Conservation (phyloP, 148 eudicot species). For the Fagopyrum tataricum region DNA sequence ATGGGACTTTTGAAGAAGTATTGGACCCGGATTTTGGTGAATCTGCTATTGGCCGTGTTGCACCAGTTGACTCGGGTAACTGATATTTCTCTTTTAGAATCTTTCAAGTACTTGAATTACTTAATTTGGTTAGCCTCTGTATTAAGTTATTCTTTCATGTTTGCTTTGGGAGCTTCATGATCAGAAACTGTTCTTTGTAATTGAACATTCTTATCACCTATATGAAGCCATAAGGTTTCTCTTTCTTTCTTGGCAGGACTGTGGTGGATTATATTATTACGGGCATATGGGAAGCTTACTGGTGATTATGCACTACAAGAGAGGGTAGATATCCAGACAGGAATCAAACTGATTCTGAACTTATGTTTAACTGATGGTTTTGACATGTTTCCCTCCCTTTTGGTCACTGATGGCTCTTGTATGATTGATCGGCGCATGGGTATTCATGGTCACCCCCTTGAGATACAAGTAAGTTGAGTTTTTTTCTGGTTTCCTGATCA, state of each 20-base stretch:
- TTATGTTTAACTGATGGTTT: constrained; percentile 79
- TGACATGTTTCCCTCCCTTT: constrained; percentile 78
- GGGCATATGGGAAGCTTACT: constrained; percentile 74
- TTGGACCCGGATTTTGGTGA: constrained; percentile 48
- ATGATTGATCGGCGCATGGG: constrained; percentile 95
- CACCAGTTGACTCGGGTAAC: constrained; percentile 84
- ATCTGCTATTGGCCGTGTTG: constrained; percentile 85
- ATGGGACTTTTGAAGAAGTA: constrained; percentile 35
- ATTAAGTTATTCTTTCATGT: background rate
- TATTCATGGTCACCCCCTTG: constrained; percentile 83
- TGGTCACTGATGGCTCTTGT: constrained; percentile 88
- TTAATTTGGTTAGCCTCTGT: background rate
- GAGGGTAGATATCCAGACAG: constrained; percentile 80
- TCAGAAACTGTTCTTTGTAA: background rate
- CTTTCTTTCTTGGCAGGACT: constrained; percentile 38
- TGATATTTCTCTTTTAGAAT: background rate
- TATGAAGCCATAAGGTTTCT: background rate
- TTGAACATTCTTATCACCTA: background rate
- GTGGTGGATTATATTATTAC: constrained; percentile 80
- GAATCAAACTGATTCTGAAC: constrained; percentile 71
- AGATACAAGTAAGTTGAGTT: constrained; percentile 50
- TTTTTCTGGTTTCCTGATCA: background rate
- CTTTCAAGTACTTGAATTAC: background rate
- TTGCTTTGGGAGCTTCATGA: background rate
- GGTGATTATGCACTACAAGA: constrained; percentile 75